Evolutionary conservation across 768 basidiomycete genomes (phyloP).

Genomic region (Suillus decipiens): DNA sequence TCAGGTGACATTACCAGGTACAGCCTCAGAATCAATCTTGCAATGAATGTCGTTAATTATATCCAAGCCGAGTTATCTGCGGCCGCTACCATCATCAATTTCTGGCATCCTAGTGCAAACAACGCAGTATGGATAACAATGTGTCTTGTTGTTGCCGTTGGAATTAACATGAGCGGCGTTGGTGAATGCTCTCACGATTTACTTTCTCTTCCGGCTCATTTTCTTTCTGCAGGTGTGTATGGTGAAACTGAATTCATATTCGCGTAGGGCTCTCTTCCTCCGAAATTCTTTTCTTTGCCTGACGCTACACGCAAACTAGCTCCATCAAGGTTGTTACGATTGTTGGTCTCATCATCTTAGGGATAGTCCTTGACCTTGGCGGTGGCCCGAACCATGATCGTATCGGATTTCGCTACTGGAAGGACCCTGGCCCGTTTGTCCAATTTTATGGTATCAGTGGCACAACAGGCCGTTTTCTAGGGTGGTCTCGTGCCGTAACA

Average conservation of each 20-base stretch:
- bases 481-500: constrained; percentile 52
- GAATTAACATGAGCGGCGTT: constrained; percentile 45
- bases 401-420: constrained; percentile 49
- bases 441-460: constrained; percentile 44
- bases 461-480: constrained; percentile 50
- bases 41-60: constrained; percentile 12
- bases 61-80: constrained; percentile 48
- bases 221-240: constrained; percentile 34
- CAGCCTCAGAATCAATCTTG: not conserved
- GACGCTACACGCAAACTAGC: constrained; percentile 21
- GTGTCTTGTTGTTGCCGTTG: constrained; percentile 50
- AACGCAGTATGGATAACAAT: constrained; percentile 55
- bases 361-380: constrained; percentile 51
- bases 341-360: constrained; percentile 45
- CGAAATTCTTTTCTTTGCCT: not conserved
- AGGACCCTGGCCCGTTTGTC: constrained; percentile 58
- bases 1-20: constrained; percentile 30
- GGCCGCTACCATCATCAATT: constrained; percentile 51
- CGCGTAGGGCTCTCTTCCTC: constrained; percentile 21
- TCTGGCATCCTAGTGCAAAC: constrained; percentile 42
- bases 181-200: constrained; percentile 23
- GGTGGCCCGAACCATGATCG: constrained; percentile 57
- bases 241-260: constrained; percentile 55
- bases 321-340: constrained; percentile 57
- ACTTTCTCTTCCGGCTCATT: not conserved